Conservation (phyloP, 345 rosid species). For the Acer negundo region DNA sequence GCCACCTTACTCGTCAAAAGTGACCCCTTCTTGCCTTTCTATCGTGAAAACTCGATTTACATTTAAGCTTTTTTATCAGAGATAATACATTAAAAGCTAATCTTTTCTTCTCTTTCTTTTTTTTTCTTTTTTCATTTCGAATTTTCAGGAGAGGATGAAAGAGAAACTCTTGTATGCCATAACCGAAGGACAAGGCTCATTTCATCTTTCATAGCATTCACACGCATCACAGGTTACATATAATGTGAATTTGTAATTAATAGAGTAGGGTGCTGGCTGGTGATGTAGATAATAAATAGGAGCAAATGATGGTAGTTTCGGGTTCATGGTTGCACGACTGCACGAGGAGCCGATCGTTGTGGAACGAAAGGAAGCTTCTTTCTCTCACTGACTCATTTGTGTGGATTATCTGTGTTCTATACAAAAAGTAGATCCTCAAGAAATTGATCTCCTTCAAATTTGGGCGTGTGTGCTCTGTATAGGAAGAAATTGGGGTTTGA, state of each 20-base stretch:
- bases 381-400: slow-evolving; percentile 13
- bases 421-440: slow-evolving; percentile 20
- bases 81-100: neutral
- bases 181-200: slow-evolving; percentile 96
- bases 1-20: slow-evolving; percentile 92
- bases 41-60: neutral
- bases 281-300: slow-evolving; percentile 17
- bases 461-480: slow-evolving; percentile 21
- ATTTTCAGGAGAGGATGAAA: slow-evolving; percentile 85
- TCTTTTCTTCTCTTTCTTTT: too few relatives aligned
- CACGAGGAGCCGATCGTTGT: slow-evolving; percentile 28
- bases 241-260: slow-evolving; percentile 48
- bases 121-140: neutral
- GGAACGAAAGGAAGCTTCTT: slow-evolving; percentile 35
- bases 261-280: slow-evolving; percentile 31
- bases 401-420: slow-evolving; percentile 16
- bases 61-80: neutral
- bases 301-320: neutral
- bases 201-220: slow-evolving; percentile 77
- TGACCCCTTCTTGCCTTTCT: slow-evolving; percentile 29
- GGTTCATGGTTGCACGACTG: slow-evolving; percentile 6
- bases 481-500: slow-evolving; percentile 17
- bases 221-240: slow-evolving; percentile 22
- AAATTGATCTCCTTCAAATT: slow-evolving; percentile 17
- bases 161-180: slow-evolving; percentile 88